phyloP scores from a whole-genome alignment of 2,329 filamentous ascomycete genomes.

The Simplicillium sp. region DNA sequence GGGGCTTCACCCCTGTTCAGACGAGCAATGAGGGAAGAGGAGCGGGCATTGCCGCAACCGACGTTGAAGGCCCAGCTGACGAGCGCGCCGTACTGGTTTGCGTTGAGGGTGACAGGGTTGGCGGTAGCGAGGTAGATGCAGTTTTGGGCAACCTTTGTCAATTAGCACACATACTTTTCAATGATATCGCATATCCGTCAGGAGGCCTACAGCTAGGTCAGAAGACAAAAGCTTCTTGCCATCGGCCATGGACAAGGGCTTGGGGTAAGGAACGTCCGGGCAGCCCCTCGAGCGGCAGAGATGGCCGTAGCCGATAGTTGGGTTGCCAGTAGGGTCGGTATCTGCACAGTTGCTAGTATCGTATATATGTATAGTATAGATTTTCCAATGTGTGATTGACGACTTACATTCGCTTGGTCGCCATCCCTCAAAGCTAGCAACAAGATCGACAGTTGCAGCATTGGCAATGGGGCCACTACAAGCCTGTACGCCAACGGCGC shows the following conservation, averaged over 20 bases:
- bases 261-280: conserved; percentile 32
- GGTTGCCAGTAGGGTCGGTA: conserved; percentile 32
- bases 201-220: conserved; percentile 19
- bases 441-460: background rate
- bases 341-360: conserved; percentile 7
- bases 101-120: conserved; percentile 26
- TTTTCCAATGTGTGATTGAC: background rate
- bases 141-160: background rate
- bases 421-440: background rate
- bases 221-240: conserved; percentile 28
- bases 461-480: background rate
- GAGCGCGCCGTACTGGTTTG: conserved; percentile 36
- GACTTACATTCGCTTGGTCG: background rate
- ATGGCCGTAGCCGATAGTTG: conserved; percentile 42
- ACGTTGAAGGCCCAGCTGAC: conserved; percentile 36
- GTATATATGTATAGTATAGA: background rate
- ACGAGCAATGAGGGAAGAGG: conserved; percentile 25
- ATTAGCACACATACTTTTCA: background rate
- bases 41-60: conserved; percentile 24
- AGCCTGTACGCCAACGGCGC: background rate
- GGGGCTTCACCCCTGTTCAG: conserved; percentile 29
- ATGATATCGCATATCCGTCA: background rate
- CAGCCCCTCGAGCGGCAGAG: conserved; percentile 31
- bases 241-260: conserved; percentile 31
- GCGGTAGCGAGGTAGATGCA: conserved; percentile 2